Evolutionary conservation across 2,329 filamentous ascomycete species (phyloP).

Genomic region (Alternaria panax): DNA sequence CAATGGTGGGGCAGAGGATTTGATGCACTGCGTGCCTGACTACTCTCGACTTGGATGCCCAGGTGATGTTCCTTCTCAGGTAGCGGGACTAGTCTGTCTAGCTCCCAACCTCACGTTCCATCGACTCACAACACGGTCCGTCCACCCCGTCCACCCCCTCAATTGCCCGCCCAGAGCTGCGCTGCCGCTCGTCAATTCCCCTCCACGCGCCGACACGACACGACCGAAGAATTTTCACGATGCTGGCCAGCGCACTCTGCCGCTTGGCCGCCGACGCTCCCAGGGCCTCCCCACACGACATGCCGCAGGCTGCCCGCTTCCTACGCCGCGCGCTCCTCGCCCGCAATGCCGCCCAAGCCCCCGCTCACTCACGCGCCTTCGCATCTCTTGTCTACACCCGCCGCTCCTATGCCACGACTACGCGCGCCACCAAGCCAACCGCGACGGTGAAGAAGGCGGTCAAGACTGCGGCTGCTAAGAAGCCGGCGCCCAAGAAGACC

Average conservation of each 20-base stretch:
- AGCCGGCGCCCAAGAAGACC: conserved; percentile 40
- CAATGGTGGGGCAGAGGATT: conserved; percentile 16
- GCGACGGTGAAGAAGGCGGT: conserved; percentile 40
- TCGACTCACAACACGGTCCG: conserved; percentile 1
- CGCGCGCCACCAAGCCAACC: conserved; percentile 42
- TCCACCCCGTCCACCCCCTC: conserved; percentile 12
- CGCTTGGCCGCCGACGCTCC: conserved; percentile 46
- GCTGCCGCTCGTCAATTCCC: conserved; percentile 15
- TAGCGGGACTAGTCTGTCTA: too few species aligned
- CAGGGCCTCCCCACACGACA: conserved; percentile 47
- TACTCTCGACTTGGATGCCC: conserved; percentile 7
- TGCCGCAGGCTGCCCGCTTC: conserved; percentile 44
- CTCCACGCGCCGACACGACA: conserved; percentile 11
- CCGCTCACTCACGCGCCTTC: conserved; percentile 36
- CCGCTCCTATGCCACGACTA: conserved; percentile 47
- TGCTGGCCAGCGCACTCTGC: conserved; percentile 48
- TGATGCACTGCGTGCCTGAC: conserved; percentile 16
- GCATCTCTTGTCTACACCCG: conserved; percentile 28
- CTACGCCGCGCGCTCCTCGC: conserved; percentile 33
- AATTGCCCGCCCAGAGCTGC: conserved; percentile 31
- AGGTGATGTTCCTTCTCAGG: conserved; percentile 21
- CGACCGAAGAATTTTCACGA: conserved; percentile 22
- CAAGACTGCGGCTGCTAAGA: conserved; percentile 32
- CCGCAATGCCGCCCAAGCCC: conserved; percentile 31
- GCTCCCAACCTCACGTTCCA: conserved; percentile 17